Percentiles rank a stretch among this genome's conserved stretches.
phyloP scores from a whole-genome alignment of 257 asterid genomes.

The Fraxinus cuspidata region DNA sequence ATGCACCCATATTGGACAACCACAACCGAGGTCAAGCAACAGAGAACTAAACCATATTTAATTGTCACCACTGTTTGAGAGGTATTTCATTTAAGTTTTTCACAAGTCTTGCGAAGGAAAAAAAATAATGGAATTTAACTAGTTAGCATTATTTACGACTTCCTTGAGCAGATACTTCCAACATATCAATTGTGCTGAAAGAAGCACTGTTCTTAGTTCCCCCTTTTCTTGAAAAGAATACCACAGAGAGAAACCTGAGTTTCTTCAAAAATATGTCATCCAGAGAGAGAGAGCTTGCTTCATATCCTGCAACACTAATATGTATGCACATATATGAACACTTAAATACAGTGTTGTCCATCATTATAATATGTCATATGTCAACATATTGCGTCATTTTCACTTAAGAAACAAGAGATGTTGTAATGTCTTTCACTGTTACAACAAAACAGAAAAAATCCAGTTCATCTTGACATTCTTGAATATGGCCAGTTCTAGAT shows the following conservation, averaged over 20 bases:
- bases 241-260: too few relatives aligned
- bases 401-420: background rate
- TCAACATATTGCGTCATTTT: background rate
- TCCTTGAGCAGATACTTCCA: too few relatives aligned
- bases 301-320: background rate
- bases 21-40: background rate
- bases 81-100: too few relatives aligned
- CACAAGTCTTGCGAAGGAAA: too few relatives aligned
- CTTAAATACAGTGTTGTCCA: background rate
- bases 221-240: too few relatives aligned
- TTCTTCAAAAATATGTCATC: too few relatives aligned
- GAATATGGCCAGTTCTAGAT: background rate
- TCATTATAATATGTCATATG: background rate
- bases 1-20: background rate
- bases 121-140: too few relatives aligned
- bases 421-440: background rate
- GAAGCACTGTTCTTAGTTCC: too few relatives aligned
- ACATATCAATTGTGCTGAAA: too few relatives aligned
- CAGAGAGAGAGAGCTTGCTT: background rate
- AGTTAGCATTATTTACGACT: too few relatives aligned
- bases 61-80: too few relatives aligned
- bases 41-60: background rate
- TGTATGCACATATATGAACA: background rate
- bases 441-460: background rate
- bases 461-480: background rate